Conservation (phyloP, 2,329 filamentous ascomycete genomes). For the Zasmidium cellare region DNA sequence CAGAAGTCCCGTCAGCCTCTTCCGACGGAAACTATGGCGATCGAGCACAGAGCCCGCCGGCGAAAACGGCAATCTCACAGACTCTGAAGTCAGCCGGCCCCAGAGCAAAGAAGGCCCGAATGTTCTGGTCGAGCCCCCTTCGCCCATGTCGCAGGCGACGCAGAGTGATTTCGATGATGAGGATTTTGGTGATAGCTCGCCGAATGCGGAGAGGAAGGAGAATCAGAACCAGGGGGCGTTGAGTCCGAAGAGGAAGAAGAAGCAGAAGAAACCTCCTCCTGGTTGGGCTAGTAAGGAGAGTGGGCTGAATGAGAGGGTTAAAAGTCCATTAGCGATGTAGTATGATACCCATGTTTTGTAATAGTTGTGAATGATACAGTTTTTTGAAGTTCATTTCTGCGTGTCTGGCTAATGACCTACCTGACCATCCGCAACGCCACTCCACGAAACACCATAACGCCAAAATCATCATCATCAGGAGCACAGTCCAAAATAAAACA, state of each 20-base stretch:
- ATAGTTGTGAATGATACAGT: background rate
- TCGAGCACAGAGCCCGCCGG: conserved; percentile 27
- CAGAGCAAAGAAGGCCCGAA: conserved; percentile 13
- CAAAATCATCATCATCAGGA: background rate
- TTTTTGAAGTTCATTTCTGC: background rate
- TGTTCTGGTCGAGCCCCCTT: conserved; percentile 13
- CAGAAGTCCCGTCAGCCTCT: conserved; percentile 30
- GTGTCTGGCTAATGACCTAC: background rate
- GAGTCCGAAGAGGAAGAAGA: conserved; percentile 15
- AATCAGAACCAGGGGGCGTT: background rate
- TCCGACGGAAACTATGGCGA: conserved; percentile 37
- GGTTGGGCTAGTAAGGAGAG: conserved; percentile 7
- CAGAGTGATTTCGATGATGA: conserved; percentile 12
- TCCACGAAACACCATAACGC: background rate
- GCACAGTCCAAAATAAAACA: too few relatives aligned
- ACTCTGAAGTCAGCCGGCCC: conserved; percentile 14
- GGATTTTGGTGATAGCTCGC: conserved; percentile 5
- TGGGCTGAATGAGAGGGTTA: conserved; percentile 8
- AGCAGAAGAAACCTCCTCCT: conserved; percentile 16
- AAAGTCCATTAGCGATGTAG: conserved; percentile 21
- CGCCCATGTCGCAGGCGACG: background rate
- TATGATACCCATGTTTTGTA: conserved; percentile 2
- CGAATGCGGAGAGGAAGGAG: conserved; percentile 1
- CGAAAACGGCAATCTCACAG: conserved; percentile 7
- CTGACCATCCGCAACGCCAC: background rate